phyloP scores from a whole-genome alignment of 805 yeast genomes.

The Debaryomyces prosopidis region DNA sequence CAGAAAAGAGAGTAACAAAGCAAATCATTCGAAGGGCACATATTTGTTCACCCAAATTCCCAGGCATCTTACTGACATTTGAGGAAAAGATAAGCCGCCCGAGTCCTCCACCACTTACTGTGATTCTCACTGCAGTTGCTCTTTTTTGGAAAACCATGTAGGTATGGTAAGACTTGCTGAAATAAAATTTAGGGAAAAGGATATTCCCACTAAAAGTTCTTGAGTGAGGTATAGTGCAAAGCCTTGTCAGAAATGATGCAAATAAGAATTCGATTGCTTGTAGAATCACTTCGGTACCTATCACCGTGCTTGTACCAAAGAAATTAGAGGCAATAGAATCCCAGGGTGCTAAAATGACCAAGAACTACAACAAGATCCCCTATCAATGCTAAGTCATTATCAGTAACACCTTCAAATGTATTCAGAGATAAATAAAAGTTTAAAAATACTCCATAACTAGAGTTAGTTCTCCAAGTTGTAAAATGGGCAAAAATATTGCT shows the following conservation, averaged over 20 bases:
- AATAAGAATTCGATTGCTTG: slow-evolving; percentile 46
- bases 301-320: slow-evolving; percentile 49
- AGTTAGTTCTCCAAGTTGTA: slow-evolving; percentile 59
- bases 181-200: slow-evolving; percentile 44
- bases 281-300: slow-evolving; percentile 45
- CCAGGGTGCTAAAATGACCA: slow-evolving; percentile 61
- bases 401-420: slow-evolving; percentile 42
- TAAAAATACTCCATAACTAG: slow-evolving; percentile 59
- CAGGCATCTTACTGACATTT: slow-evolving; percentile 39
- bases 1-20: slow-evolving; percentile 26
- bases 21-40: slow-evolving; percentile 48
- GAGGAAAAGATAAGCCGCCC: slow-evolving; percentile 55
- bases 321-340: slow-evolving; percentile 47
- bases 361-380: slow-evolving; percentile 51
- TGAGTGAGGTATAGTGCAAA: slow-evolving; percentile 54
- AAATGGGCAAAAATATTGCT: no score
- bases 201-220: slow-evolving; percentile 50
- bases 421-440: slow-evolving; percentile 42
- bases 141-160: slow-evolving; percentile 49
- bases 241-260: slow-evolving; percentile 49
- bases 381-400: slow-evolving; percentile 50
- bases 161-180: slow-evolving; percentile 47
- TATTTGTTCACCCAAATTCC: slow-evolving; percentile 37
- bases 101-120: slow-evolving; percentile 48
- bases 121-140: slow-evolving; percentile 50